Evolutionary conservation across 192 early-diverging fungal species (phyloP).

Genomic region (Podochytrium sp.): DNA sequence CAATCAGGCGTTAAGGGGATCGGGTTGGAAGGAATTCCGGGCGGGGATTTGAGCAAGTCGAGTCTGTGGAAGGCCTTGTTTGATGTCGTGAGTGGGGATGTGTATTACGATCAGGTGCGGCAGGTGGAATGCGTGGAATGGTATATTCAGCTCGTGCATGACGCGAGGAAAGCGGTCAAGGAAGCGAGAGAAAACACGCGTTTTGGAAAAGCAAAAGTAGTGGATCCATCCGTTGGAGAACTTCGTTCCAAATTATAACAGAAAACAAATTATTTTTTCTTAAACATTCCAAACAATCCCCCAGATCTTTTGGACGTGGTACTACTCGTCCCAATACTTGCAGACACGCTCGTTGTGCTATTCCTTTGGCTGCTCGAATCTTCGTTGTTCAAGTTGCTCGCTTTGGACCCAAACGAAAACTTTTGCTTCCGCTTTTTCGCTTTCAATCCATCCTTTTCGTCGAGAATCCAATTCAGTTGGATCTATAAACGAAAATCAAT

Average conservation of each 20-base stretch:
- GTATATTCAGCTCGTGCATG: conserved; percentile 18
- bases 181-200: too few species aligned
- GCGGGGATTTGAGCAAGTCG: not conserved
- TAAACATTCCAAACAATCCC: not conserved
- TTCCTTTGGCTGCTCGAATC: not conserved
- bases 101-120: conserved; percentile 25
- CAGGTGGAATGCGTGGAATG: conserved; percentile 28
- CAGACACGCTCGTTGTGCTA: too few species aligned
- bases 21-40: not conserved
- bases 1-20: too few species aligned
- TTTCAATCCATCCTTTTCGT: conserved; percentile 32
- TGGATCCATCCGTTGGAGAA: not conserved
- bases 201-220: too few species aligned
- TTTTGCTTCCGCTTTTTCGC: conserved; percentile 5
- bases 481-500: too few species aligned
- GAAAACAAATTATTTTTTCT: not conserved
- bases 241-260: not conserved
- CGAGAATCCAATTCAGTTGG: conserved; percentile 67
- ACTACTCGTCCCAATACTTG: not conserved
- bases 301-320: not conserved
- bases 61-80: conserved; percentile 27
- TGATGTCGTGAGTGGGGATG: conserved; percentile 16
- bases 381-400: not conserved
- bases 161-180: conserved; percentile 13
- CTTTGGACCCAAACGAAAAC: not conserved